Conservation (phyloP, 2,329 filamentous ascomycete genomes). For the Fusarium sp. region DNA sequence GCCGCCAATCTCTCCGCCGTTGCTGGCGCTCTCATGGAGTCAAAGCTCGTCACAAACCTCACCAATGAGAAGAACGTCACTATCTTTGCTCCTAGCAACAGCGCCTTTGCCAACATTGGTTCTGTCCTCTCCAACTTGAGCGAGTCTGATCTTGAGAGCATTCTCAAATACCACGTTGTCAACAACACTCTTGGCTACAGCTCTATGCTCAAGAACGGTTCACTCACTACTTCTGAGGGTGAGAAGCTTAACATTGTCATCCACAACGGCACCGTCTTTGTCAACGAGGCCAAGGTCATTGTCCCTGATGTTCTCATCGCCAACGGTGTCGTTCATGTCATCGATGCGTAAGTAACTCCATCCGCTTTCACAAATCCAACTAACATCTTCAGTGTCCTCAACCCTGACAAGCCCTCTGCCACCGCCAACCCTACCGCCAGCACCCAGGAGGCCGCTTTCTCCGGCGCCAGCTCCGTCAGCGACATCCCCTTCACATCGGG, state of each 20-base stretch:
- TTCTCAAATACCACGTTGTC: slow-evolving; percentile 71
- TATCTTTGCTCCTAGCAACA: slow-evolving; percentile 69
- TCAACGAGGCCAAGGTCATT: slow-evolving; percentile 55
- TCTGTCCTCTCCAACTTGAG: slow-evolving; percentile 57
- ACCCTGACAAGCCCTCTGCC: slow-evolving; percentile 48
- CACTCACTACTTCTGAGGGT: slow-evolving; percentile 39
- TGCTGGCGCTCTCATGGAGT: slow-evolving; percentile 39
- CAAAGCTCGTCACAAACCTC: slow-evolving; percentile 39
- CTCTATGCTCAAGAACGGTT: slow-evolving; percentile 39
- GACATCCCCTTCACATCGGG: slow-evolving; percentile 64
- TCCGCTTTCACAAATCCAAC: not conserved
- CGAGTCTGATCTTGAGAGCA: slow-evolving; percentile 54
- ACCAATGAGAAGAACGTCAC: slow-evolving; percentile 53
- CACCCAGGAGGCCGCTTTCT: slow-evolving; percentile 60
- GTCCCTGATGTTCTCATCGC: slow-evolving; percentile 58
- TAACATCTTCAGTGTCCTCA: slow-evolving; percentile 57
- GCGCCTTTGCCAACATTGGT: slow-evolving; percentile 65
- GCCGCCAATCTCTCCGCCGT: slow-evolving; percentile 33
- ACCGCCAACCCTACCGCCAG: slow-evolving; percentile 48
- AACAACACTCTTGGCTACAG: slow-evolving; percentile 56
- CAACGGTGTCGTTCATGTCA: slow-evolving; percentile 67
- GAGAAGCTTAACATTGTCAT: slow-evolving; percentile 54
- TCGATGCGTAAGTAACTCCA: slow-evolving; percentile 59
- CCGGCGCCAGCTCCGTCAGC: slow-evolving; percentile 58
- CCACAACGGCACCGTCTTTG: slow-evolving; percentile 49